A percentile compares a stretch with the other conserved stretches of the same genome.
Conservation (phyloP, 2,329 filamentous ascomycete species). For the Botrytis medusae region DNA sequence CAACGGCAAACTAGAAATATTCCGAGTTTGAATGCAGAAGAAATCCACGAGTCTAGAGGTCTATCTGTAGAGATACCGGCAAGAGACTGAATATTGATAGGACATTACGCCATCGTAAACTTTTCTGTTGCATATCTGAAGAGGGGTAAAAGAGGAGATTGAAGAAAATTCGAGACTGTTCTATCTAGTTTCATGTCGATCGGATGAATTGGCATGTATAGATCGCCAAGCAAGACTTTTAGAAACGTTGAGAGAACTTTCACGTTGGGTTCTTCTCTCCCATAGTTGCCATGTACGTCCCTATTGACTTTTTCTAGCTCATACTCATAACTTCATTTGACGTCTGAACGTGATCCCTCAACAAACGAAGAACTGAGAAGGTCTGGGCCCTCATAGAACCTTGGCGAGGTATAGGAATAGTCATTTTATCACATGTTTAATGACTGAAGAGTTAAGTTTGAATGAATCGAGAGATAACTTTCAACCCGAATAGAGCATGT, state of each 20-base stretch:
- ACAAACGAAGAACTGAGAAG: not conserved
- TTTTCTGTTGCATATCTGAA: not conserved
- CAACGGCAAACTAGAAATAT: not conserved
- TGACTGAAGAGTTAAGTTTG: not conserved
- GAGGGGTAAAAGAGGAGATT: conserved; percentile 1
- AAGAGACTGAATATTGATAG: not conserved
- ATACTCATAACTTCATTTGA: not conserved
- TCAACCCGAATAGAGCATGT: not conserved
- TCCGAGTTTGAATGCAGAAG: not conserved
- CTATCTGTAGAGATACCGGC: not conserved
- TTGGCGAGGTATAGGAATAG: not conserved
- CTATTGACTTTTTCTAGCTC: not conserved
- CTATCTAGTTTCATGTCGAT: not conserved
- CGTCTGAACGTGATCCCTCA: not conserved
- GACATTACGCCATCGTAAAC: not conserved
- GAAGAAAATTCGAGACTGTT: not conserved
- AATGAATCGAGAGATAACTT: not conserved
- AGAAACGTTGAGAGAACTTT: not conserved
- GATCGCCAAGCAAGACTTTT: not conserved
- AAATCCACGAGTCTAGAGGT: not conserved
- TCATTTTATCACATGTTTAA: not conserved
- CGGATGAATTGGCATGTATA: not conserved
- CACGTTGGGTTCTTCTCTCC: not conserved
- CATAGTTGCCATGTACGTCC: not conserved
- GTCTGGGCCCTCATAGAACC: not conserved